phyloP scores from a whole-genome alignment of 1,284 basidiomycete species.

The Rhizoctonia solani region DNA sequence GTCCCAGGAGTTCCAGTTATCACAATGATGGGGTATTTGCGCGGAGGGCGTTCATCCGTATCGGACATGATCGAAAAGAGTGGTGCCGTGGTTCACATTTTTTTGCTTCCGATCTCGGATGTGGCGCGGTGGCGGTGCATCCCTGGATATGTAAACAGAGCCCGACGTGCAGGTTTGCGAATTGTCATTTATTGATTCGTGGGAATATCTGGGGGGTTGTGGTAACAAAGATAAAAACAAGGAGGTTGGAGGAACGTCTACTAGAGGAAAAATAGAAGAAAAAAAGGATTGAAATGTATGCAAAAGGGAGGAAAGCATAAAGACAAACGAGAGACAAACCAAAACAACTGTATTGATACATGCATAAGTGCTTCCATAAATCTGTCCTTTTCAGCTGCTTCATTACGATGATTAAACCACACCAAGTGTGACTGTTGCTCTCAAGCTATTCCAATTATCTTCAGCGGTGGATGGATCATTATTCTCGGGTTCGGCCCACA shows the following conservation, averaged over 20 bases:
- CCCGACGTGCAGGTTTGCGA: background rate
- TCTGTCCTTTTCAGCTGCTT: background rate
- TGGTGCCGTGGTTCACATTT: background rate
- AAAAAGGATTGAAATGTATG: too few species aligned
- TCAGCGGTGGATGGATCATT: constrained; percentile 55
- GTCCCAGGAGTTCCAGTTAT: constrained; percentile 91
- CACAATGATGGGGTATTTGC: constrained; percentile 73
- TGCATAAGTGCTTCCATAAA: constrained; percentile 6
- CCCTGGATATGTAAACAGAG: constrained; percentile 14
- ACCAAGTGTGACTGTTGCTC: constrained; percentile 75
- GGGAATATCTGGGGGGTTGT: background rate
- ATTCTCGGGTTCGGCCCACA: constrained; percentile 53
- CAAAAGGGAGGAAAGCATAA: too few species aligned
- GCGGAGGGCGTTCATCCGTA: constrained; percentile 32
- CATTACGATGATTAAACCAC: constrained; percentile 55
- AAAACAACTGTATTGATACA: constrained; percentile 20
- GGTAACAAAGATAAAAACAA: background rate
- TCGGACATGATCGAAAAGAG: constrained; percentile 25
- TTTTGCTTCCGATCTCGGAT: constrained; percentile 30
- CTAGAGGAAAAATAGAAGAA: too few species aligned
- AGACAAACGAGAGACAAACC: background rate
- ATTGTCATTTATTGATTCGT: background rate
- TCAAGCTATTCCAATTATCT: constrained; percentile 51
- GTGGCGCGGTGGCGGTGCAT: constrained; percentile 28
- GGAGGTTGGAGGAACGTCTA: too few species aligned